These are phyloP conservation scores for Platanthera zijinensis DNA, from an alignment of 106 monocot genomes.

Conservation along the genomic window DNA sequence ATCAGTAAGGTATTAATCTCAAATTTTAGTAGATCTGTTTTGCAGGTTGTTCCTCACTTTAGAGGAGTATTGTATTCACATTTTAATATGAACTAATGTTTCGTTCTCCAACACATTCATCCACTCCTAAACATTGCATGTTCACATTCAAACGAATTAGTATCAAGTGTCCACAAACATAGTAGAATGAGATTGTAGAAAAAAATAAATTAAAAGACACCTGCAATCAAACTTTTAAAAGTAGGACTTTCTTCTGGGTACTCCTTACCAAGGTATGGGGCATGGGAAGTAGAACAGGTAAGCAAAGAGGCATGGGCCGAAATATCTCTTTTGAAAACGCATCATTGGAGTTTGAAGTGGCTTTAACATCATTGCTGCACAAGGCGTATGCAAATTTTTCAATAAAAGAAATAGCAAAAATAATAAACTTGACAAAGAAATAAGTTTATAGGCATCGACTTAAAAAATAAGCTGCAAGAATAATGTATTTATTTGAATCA, in stretches of 20 bases:
- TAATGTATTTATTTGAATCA: not conserved
- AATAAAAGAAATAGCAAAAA: not conserved
- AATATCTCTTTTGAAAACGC: conserved; percentile 64
- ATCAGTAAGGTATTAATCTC: no score
- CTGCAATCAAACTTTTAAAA: not conserved
- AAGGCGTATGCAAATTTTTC: conserved; percentile 10
- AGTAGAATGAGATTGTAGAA: not conserved
- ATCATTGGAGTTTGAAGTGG: conserved; percentile 23
- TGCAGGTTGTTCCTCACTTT: no score
- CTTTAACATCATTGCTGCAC: conserved; percentile 43
- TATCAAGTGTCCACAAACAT: not conserved
- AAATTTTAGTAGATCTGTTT: no score
- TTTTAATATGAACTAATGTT: no score
- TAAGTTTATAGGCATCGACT: not conserved
- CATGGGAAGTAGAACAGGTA: conserved; percentile 70
- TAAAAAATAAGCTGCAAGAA: not conserved
- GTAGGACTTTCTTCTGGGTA: not conserved
- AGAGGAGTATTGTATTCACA: no score
- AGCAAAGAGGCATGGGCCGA: conserved; percentile 77
- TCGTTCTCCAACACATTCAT: not conserved
- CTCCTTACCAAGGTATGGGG: conserved; percentile 74
- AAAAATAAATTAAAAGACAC: not conserved
- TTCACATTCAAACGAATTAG: not conserved
- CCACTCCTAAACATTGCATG: not conserved
- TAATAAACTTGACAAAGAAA: not conserved